Base-by-base conservation (phyloP, 2,329 filamentous ascomycete species). In the Ophioceras dolichostomum region DNA sequence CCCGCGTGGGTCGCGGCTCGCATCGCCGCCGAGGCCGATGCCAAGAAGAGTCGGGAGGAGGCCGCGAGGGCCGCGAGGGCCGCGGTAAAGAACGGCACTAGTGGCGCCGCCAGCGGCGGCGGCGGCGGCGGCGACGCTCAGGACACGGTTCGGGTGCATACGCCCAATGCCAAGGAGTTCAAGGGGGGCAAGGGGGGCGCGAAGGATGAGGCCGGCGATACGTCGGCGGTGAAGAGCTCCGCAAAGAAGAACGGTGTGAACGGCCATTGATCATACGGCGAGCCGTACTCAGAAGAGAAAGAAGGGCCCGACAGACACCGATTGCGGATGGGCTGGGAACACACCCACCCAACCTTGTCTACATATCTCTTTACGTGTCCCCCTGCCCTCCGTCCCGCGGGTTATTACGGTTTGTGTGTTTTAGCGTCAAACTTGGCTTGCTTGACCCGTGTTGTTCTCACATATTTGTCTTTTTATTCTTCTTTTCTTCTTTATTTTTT, bases 1-100 rank as follows among this genome's bases (percentile, higher is more conserved):
- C 76, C 76, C 3, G 65, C 63, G 0, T 76, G 73, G 73, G 19
- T 62, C 10, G 49, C 48, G 14, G 59, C 62, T 34, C 48, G 27
- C 44, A 46, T 27, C 41, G 47, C 37, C 26, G 42, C 35, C 9
- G 35, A 28, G 9, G 29, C 32, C 19, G 35, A 29, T 9, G 29
- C 32, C 20, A 29, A 39, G 16, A 50, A 47, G 24, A 41, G 43
- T 31, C 37, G 34, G 10, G 49, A 48, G 16, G 49, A 47, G 32
- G 50, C 50, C 20, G 48, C 44, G 22, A 49, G 54, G 32, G 33
- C 29, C 7, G 22, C n/a, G 10, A 14, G n/a, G 9, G 22, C 26
- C 5, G 31, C 13, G 8, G 22, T n/a, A n/a, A n/a, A n/a, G n/a
- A n/a, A n/a, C n/a, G n/a, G n/a, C n/a, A n/a, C n/a, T n/a, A n/a